Evolutionary conservation across 1,284 basidiomycete genomes (phyloP).

Genomic region (Trichosporon sp.): DNA sequence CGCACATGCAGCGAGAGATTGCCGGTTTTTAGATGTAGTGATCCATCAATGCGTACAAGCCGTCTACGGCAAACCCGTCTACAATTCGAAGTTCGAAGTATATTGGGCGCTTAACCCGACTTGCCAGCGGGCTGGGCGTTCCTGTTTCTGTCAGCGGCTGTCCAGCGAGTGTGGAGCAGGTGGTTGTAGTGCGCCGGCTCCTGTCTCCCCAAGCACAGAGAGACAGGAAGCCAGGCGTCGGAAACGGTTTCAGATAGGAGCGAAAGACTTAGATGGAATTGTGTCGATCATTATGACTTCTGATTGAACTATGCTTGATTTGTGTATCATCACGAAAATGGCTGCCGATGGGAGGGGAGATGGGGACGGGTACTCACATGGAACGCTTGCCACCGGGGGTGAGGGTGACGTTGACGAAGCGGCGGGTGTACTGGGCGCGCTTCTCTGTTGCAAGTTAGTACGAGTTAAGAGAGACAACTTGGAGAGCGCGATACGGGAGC

Average conservation of each 20-base stretch:
- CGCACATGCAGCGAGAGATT: background rate
- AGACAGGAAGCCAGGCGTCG: conserved; percentile 12
- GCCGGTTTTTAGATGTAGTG: conserved; percentile 15
- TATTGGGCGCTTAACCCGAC: conserved; percentile 40
- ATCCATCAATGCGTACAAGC: conserved; percentile 26
- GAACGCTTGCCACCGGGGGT: conserved; percentile 88
- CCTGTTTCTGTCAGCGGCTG: conserved; percentile 26
- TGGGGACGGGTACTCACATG: conserved; percentile 65
- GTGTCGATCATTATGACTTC: conserved; percentile 65
- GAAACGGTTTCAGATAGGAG: conserved; percentile 71
- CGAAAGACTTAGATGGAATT: conserved; percentile 58
- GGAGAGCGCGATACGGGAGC: background rate
- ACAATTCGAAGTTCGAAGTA: conserved; percentile 7
- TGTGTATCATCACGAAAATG: conserved; percentile 59
- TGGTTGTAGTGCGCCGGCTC: conserved; percentile 16
- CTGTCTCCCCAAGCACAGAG: conserved; percentile 5
- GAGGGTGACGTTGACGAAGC: conserved; percentile 80
- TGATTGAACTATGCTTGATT: conserved; percentile 87
- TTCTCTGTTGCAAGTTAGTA: conserved; percentile 57
- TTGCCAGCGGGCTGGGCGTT: conserved; percentile 50
- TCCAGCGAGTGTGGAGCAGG: background rate
- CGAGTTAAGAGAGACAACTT: background rate
- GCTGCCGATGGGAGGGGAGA: conserved; percentile 5
- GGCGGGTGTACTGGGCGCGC: conserved; percentile 70
- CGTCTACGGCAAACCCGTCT: conserved; percentile 22